Conservation (phyloP, 495 filamentous ascomycete species). For the Lentithecium fluviatile region DNA sequence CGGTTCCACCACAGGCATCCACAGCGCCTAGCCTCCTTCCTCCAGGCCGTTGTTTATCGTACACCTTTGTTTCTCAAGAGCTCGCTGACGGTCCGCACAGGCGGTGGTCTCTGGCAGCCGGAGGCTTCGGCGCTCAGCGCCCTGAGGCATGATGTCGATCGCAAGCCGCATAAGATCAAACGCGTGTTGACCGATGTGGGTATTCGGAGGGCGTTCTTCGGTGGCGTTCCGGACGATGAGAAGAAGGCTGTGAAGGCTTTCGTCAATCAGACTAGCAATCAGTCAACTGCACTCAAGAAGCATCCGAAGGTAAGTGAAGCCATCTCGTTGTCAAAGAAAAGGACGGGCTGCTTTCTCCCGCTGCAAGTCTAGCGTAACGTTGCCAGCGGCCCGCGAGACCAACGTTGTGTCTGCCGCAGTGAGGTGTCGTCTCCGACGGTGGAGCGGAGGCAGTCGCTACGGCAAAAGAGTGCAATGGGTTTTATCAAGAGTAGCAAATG, state of each 20-base stretch:
- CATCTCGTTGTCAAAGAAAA: background rate
- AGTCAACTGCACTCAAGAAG: constrained; percentile 73
- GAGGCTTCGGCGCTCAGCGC: constrained; percentile 59
- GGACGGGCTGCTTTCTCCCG: too few species aligned
- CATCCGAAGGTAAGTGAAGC: constrained; percentile 69
- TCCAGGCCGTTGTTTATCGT: background rate
- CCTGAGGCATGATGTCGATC: constrained; percentile 72
- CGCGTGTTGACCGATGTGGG: constrained; percentile 56
- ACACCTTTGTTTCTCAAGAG: background rate
- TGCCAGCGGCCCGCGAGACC: too few species aligned
- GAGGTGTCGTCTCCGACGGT: background rate
- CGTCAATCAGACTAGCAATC: constrained; percentile 55
- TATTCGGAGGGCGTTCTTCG: constrained; percentile 64
- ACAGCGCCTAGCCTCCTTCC: too few species aligned
- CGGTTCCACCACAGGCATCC: too few species aligned
- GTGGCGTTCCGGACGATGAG: constrained; percentile 54
- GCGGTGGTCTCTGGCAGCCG: constrained; percentile 77
- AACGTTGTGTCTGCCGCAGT: background rate
- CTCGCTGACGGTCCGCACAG: constrained; percentile 43
- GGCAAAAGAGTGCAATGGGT: background rate
- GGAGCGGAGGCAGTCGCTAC: background rate
- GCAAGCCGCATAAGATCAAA: constrained; percentile 64
- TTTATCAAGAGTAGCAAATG: too few species aligned
- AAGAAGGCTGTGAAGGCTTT: constrained; percentile 67
- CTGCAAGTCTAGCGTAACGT: too few species aligned